A percentile compares a stretch with the other conserved stretches of the same genome.
These are phyloP conservation scores for Alternaria infectoria DNA, from an alignment of 2,329 filamentous ascomycete species.

Conservation along the genomic window DNA sequence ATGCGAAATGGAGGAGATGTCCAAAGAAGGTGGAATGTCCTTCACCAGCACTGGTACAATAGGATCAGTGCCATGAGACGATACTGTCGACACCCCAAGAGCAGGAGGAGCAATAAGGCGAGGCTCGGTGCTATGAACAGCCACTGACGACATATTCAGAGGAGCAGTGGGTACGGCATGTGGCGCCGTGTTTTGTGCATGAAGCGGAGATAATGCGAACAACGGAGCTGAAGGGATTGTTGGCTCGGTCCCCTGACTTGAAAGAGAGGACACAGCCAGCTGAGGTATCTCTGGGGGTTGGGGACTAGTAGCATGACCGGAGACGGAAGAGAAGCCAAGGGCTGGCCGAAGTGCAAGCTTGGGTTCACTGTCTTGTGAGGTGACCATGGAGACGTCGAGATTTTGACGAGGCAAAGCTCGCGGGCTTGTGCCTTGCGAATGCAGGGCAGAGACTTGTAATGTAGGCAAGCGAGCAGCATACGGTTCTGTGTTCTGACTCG, in stretches of 20 bases:
- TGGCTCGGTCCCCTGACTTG: constrained; percentile 33
- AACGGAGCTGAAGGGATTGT: constrained; percentile 15
- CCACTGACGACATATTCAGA: constrained; percentile 31
- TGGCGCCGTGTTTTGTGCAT: constrained; percentile 31
- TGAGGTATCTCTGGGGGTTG: constrained; percentile 18
- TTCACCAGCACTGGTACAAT: constrained; percentile 37
- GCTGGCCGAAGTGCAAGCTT: constrained; percentile 18
- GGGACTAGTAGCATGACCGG: constrained; percentile 34
- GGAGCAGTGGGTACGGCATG: constrained; percentile 16
- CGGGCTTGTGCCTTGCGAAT: constrained; percentile 35
- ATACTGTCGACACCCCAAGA: constrained; percentile 28
- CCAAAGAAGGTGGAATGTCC: constrained; percentile 32
- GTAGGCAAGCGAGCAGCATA: constrained; percentile 21
- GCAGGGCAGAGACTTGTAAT: constrained; percentile 35
- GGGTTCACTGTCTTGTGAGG: constrained; percentile 31
- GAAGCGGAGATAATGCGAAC: constrained; percentile 27
- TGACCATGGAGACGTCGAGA: constrained; percentile 31
- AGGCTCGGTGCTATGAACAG: constrained; percentile 35
- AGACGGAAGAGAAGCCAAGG: constrained; percentile 35
- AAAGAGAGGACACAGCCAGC: constrained; percentile 24
- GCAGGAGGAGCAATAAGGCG: constrained; percentile 17
- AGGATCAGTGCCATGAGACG: constrained; percentile 34
- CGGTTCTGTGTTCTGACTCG: constrained; percentile 36
- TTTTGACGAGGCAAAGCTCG: constrained; percentile 18
- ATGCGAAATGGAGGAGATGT: constrained; percentile 35